Evolutionary conservation across 2,329 filamentous ascomycete genomes (phyloP), one percentile per base, ranked within the genome.

Genomic region (Hysterium pulicare): DNA sequence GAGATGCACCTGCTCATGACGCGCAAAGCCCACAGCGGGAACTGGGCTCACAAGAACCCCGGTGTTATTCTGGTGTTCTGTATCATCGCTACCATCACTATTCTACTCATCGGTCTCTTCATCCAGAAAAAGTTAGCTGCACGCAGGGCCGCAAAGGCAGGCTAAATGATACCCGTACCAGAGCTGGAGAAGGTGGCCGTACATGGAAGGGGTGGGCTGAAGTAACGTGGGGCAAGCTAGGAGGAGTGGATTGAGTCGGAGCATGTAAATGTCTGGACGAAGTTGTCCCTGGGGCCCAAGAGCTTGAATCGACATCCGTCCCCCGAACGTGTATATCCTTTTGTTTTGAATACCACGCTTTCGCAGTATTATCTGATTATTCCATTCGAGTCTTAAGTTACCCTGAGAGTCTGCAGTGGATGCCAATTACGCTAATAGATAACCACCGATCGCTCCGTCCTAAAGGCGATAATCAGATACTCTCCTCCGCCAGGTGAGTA

Each of bases 1-100:
- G 57, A 61, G 42, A 48, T 65, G 51, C 58, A 58, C 57, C 62
- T 67, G 39, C 54, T 81, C 48, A 59, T 68, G 57, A 80, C 75
- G 70, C 74, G 73, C 48, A 45, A 49, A 17, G 74, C 80, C 66
- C n/a, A n/a, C n/a, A n/a, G n/a, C n/a, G 57, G 60, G 43, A 79
- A 82, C 71, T 84, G 77, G 76, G 78, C 80, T 19, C 53, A 64
- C 47, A 55, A 65, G 23, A 76, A 84, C 57, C 72, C 76, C 33
- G 81, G 81, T 62, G 78, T 83, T 48, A 71, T 84, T 38, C 68
- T 83, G 50, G 81, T 84, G 43, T 81, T 84, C 65, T 72, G 68
- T 63, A 79, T 84, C 53, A 70, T 82, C 61, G 77, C 77, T 56
- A 54, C 80, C 46, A 75, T 84, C 50, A 71, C 47, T 30, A 42